These are phyloP conservation scores for Saccharata proteae DNA, from an alignment of 2,329 filamentous ascomycete genomes.

Conservation along the genomic window DNA sequence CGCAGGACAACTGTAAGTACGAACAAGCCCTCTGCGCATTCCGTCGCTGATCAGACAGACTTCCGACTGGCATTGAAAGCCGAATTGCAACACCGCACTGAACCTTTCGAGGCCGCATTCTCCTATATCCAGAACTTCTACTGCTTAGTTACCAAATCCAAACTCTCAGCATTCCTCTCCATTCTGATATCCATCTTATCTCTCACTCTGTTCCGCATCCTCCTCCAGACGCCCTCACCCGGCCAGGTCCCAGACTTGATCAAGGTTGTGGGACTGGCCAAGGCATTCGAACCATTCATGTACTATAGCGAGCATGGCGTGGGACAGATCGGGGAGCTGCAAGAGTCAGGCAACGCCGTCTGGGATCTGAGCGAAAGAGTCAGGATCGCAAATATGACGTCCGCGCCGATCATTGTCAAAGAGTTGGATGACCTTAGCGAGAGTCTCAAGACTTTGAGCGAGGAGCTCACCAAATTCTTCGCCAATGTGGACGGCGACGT, in stretches of 20 bases:
- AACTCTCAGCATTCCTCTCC: conserved; percentile 53
- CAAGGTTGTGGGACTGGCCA: conserved; percentile 79
- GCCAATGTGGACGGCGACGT: conserved; percentile 88
- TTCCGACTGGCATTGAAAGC: conserved; percentile 75
- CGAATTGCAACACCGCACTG: conserved; percentile 76
- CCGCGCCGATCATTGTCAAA: conserved; percentile 70
- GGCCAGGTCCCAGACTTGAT: conserved; percentile 71
- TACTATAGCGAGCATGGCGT: conserved; percentile 89
- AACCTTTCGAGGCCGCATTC: conserved; percentile 66
- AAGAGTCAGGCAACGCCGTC: conserved; percentile 83
- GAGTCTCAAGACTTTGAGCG: conserved; percentile 68
- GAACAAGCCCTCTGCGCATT: not conserved
- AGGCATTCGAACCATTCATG: conserved; percentile 86
- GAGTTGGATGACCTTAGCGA: conserved; percentile 80
- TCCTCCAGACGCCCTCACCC: conserved; percentile 56
- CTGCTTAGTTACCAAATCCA: conserved; percentile 53
- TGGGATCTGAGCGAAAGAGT: conserved; percentile 93
- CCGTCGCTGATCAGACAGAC: conserved; percentile 8
- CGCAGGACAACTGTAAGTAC: conserved; percentile 43
- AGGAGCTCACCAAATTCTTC: conserved; percentile 85
- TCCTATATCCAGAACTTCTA: conserved; percentile 50
- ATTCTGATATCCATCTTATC: conserved; percentile 51
- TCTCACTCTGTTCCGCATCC: conserved; percentile 49
- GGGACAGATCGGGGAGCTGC: conserved; percentile 72
- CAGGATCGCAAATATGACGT: conserved; percentile 79